A percentile compares a stretch with the other conserved stretches of the same genome.
Conservation (phyloP, 768 basidiomycete species). For the Mycena albidolilacea region DNA sequence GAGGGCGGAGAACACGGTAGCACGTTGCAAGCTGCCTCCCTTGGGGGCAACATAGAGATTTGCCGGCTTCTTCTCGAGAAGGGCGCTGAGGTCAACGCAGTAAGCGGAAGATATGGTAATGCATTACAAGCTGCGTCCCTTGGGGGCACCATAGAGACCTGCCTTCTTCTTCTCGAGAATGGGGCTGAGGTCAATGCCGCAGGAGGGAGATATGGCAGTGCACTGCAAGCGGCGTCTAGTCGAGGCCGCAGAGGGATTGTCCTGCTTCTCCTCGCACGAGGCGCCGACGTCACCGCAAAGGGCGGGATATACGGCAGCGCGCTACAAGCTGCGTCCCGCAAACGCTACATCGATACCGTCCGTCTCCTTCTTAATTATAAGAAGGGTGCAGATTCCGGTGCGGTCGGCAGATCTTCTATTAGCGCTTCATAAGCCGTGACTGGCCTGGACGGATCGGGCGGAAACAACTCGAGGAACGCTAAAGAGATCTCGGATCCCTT, state of each 20-base stretch:
- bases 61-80: not conserved
- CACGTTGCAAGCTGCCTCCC: not conserved
- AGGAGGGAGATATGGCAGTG: not conserved
- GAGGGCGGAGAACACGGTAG: not conserved
- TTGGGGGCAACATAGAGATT: not conserved
- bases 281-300: too few species aligned
- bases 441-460: too few species aligned
- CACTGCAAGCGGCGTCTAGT: not conserved
- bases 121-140: not conserved
- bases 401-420: not conserved
- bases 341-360: not conserved
- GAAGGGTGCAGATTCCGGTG: not conserved
- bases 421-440: not conserved
- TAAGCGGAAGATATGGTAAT: not conserved
- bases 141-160: not conserved
- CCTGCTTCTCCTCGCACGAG: too few species aligned
- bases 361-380: not conserved
- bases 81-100: not conserved
- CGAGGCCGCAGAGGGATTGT: too few species aligned
- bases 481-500: too few species aligned
- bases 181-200: not conserved
- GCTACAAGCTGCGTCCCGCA: not conserved
- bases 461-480: too few species aligned
- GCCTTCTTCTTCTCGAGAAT: not conserved
- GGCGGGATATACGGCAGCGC: too few species aligned